phyloP scores from a whole-genome alignment of 2,329 filamentous ascomycete genomes.

The Cercospora nicotianae region DNA sequence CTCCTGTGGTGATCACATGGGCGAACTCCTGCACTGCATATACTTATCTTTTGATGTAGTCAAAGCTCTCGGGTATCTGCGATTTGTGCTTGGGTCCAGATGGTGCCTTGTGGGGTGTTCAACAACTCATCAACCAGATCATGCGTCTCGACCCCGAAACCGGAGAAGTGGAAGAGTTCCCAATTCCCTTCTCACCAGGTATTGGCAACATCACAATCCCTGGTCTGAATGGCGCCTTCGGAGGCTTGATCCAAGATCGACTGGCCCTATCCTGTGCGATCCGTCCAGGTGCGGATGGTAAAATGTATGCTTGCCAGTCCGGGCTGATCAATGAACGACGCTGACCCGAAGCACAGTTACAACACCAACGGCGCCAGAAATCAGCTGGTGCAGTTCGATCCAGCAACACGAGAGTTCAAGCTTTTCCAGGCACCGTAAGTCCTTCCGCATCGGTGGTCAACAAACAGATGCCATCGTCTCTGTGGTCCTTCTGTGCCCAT shows the following conservation, averaged over 20 bases:
- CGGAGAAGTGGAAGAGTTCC: slow-evolving; percentile 16
- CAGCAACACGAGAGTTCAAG: slow-evolving; percentile 9
- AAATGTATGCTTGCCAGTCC: slow-evolving; percentile 2
- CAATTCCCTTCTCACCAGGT: slow-evolving; percentile 18
- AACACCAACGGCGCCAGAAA: slow-evolving; percentile 18
- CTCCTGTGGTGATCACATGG: background rate
- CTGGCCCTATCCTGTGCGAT: slow-evolving; percentile 19
- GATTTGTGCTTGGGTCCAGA: slow-evolving; percentile 17
- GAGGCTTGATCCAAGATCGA: slow-evolving; percentile 18
- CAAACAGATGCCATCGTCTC: background rate
- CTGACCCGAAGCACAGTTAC: slow-evolving; percentile 3
- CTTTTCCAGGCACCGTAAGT: slow-evolving; percentile 21
- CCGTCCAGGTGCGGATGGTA: slow-evolving; percentile 15
- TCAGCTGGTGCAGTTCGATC: slow-evolving; percentile 22
- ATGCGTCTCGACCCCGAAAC: slow-evolving; percentile 13
- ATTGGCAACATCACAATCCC: slow-evolving; percentile 18
- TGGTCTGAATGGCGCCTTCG: slow-evolving; percentile 13
- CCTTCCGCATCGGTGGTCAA: background rate
- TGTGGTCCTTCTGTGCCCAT: background rate
- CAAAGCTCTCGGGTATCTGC: slow-evolving; percentile 14
- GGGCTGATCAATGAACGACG: background rate
- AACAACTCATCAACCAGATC: slow-evolving; percentile 15
- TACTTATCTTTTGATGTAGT: slow-evolving; percentile 2
- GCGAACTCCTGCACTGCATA: background rate
- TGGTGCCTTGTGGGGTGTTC: slow-evolving; percentile 17